phyloP scores from a whole-genome alignment of 345 rosid species.

The Eutrema japonicum region DNA sequence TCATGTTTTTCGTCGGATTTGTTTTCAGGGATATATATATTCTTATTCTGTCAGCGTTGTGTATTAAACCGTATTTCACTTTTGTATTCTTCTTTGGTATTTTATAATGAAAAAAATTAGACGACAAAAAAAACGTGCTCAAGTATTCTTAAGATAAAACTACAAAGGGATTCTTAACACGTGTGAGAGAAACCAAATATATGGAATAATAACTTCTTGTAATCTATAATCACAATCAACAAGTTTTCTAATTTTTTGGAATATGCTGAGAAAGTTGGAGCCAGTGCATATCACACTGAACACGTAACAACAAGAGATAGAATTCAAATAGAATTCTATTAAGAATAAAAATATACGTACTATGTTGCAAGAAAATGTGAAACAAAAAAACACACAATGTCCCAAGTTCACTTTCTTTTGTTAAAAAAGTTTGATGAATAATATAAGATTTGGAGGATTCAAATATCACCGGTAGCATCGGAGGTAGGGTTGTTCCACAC shows the following conservation, averaged over 20 bases:
- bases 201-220: conserved; percentile 2
- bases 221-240: neutral
- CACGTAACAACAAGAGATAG: neutral
- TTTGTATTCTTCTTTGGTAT: too few species aligned
- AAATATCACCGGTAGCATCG: neutral
- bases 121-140: too few species aligned
- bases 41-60: too few species aligned
- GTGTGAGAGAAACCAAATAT: neutral
- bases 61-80: too few species aligned
- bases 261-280: conserved; percentile 9
- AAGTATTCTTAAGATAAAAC: neutral
- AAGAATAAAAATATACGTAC: neutral
- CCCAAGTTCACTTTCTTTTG: neutral
- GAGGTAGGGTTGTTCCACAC: too few species aligned
- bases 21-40: too few species aligned
- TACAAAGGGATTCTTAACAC: neutral
- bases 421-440: neutral
- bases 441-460: neutral
- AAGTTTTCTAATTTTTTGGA: neutral
- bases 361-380: neutral
- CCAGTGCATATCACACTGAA: conserved; percentile 9
- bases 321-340: neutral
- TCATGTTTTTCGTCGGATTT: too few species aligned
- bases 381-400: neutral
- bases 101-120: too few species aligned